Base-by-base conservation (phyloP, 148 eudicot species). In the Camellia japonica region DNA sequence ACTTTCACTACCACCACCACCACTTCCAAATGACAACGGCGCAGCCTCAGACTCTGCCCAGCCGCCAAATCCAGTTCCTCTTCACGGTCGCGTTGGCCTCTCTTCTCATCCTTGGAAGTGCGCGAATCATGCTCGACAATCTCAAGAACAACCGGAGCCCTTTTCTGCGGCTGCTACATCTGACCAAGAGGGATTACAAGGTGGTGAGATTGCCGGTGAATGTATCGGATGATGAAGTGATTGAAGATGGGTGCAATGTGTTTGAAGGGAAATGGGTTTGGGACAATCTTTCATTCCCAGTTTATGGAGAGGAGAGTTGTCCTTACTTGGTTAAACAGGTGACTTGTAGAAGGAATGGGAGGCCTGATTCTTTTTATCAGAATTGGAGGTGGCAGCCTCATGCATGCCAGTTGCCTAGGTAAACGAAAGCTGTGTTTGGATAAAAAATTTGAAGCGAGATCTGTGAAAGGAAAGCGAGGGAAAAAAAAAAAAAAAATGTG, bases 371-470 rank as follows among this genome's bases (percentile, higher is more conserved):
- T 71, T 54, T 75, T 56, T 94, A 94, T 82, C 91, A 93, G 88
- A 87, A 85, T 75, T 93, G 98, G 98, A 90, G 87, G 74, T 95
- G 99, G 99, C 94, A 93, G 80, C 99, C 99, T 67, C 67, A 84
- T 81, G 89, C 84, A 60, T 95, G 99, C 86, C 92, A 92, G 73
- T 77, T 95, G 65, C 99, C 99, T 46, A 93, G 93, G 99, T 95
- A 87, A 16, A 63, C 42, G 6, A 49, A 20, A 51, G 41, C 44
- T 19, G 23, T 15, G 10, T 71, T 55, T 20, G 10, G 5, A 5
- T 7, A 8, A 3, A 51, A 20, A 30, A 30, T 30, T 30, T 30
- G 38, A 30, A 30, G 38, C 30, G 30, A 30, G 30, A 30, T 30
- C 30, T 30, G 30, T 30, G 30, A 30, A 30, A 30, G 30, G 30